These are phyloP conservation scores for Neoboletus magnificus DNA, from an alignment of 768 basidiomycete genomes.

Conservation along the genomic window DNA sequence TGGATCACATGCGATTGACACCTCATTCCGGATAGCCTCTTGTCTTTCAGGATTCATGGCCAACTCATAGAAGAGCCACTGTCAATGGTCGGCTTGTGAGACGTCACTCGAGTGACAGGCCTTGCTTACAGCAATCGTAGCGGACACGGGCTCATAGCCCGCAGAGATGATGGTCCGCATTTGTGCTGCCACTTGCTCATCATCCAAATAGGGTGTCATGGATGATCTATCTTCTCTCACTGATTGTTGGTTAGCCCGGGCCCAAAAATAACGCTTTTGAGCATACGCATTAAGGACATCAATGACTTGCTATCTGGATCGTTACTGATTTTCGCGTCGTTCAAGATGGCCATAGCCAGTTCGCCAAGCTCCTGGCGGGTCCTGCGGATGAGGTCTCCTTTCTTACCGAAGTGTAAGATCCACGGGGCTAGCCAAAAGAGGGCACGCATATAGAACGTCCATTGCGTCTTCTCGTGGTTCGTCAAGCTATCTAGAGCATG, in stretches of 20 bases:
- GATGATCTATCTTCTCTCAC: conserved; percentile 45
- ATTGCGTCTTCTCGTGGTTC: conserved; percentile 55
- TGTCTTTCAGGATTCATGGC: conserved; percentile 51
- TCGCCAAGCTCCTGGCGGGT: conserved; percentile 53
- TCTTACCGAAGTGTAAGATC: conserved; percentile 53
- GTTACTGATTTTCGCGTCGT: conserved; percentile 46
- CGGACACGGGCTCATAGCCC: conserved; percentile 42
- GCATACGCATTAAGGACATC: conserved; percentile 53
- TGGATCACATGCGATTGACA: conserved; percentile 43
- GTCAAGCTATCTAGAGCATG: conserved; percentile 56
- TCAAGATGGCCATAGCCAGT: conserved; percentile 51
- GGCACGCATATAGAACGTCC: conserved; percentile 62
- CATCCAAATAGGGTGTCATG: conserved; percentile 38
- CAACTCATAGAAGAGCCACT: conserved; percentile 70
- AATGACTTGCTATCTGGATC: conserved; percentile 46
- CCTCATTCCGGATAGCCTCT: conserved; percentile 52
- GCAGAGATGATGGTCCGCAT: conserved; percentile 65
- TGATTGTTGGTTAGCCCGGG: conserved; percentile 13
- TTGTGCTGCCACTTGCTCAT: conserved; percentile 53
- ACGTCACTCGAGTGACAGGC: not conserved
- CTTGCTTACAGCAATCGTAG: conserved; percentile 32
- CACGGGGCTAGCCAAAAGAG: conserved; percentile 60
- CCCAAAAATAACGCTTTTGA: not conserved
- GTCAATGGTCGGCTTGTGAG: conserved; percentile 3
- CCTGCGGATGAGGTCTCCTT: conserved; percentile 54